Evolutionary conservation across 352 stramenopile genomes (phyloP).

Genomic region (Globisporangium ultimum): DNA sequence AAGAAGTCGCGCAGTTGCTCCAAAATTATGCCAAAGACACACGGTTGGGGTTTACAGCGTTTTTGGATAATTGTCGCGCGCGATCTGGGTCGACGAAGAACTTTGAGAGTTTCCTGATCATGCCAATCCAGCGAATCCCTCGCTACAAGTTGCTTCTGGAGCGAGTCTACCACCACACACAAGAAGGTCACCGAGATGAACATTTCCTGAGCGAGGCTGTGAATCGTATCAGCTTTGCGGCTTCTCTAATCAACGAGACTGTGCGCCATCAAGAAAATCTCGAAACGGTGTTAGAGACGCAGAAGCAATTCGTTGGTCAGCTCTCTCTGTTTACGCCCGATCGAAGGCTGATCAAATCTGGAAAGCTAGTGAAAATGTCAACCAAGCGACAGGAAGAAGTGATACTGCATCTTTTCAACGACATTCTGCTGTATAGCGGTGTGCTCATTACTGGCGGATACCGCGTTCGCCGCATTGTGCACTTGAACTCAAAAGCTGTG

Average conservation of each 20-base stretch:
- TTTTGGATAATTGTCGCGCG: constrained; percentile 53
- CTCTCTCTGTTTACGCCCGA: constrained; percentile 69
- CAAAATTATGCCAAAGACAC: constrained; percentile 50
- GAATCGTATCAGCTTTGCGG: constrained; percentile 47
- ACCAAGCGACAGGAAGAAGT: constrained; percentile 79
- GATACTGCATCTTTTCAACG: constrained; percentile 85
- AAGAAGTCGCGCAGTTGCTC: constrained; percentile 64
- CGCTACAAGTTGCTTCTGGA: constrained; percentile 89
- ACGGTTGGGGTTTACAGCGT: constrained; percentile 43
- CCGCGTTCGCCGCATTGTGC: constrained; percentile 61
- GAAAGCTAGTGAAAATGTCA: constrained; percentile 81
- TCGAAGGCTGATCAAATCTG: constrained; percentile 53
- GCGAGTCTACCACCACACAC: constrained; percentile 72
- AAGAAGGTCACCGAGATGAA: constrained; percentile 51
- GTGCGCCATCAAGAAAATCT: constrained; percentile 80
- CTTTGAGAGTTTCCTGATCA: constrained; percentile 89
- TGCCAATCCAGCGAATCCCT: constrained; percentile 91
- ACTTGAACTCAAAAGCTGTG: constrained; percentile 72
- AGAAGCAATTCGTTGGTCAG: constrained; percentile 73
- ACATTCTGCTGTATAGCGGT: constrained; percentile 81
- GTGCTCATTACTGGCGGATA: constrained; percentile 73
- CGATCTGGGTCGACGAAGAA: constrained; percentile 52
- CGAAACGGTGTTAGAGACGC: constrained; percentile 70
- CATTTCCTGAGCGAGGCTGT: constrained; percentile 59
- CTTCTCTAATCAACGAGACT: constrained; percentile 84